Conservation (phyloP, 352 stramenopile genomes). For the Pythium insidiosum region DNA sequence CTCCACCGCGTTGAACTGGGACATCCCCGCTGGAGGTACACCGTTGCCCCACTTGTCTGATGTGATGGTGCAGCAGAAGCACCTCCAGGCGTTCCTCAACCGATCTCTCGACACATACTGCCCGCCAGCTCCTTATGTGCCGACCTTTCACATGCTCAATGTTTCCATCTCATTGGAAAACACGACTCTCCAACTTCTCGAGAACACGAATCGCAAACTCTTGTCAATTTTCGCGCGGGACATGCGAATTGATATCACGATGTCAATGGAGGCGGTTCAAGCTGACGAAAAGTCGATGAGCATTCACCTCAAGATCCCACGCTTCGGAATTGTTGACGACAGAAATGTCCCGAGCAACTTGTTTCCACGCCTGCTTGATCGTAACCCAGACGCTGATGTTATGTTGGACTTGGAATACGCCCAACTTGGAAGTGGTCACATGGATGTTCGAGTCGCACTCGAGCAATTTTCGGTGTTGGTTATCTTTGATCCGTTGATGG, state of each 20-base stretch:
- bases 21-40: slow-evolving; percentile 46
- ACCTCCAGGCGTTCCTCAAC: slow-evolving; percentile 56
- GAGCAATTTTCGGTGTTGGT: slow-evolving; percentile 63
- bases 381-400: slow-evolving; percentile 47
- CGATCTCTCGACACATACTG: slow-evolving; percentile 64
- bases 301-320: slow-evolving; percentile 38
- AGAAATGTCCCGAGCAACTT: slow-evolving; percentile 55
- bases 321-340: slow-evolving; percentile 69
- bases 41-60: slow-evolving; percentile 34
- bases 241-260: slow-evolving; percentile 35
- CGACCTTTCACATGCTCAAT: slow-evolving; percentile 51
- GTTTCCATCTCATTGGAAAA: slow-evolving; percentile 47
- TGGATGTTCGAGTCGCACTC: slow-evolving; percentile 42
- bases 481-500: slow-evolving; percentile 69
- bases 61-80: slow-evolving; percentile 32
- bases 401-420: slow-evolving; percentile 47
- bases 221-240: slow-evolving; percentile 51
- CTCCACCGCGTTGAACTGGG: slow-evolving; percentile 46
- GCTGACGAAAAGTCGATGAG: slow-evolving; percentile 23
- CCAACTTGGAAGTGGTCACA: slow-evolving; percentile 40
- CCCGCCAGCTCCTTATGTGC: slow-evolving; percentile 21
- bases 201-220: slow-evolving; percentile 36
- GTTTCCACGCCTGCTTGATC: slow-evolving; percentile 67
- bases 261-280: slow-evolving; percentile 34
- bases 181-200: slow-evolving; percentile 39